Percentiles rank a stretch among this genome's conserved stretches.
Conservation (phyloP, 2,329 filamentous ascomycete species). For the Penicillium sumatraense region DNA sequence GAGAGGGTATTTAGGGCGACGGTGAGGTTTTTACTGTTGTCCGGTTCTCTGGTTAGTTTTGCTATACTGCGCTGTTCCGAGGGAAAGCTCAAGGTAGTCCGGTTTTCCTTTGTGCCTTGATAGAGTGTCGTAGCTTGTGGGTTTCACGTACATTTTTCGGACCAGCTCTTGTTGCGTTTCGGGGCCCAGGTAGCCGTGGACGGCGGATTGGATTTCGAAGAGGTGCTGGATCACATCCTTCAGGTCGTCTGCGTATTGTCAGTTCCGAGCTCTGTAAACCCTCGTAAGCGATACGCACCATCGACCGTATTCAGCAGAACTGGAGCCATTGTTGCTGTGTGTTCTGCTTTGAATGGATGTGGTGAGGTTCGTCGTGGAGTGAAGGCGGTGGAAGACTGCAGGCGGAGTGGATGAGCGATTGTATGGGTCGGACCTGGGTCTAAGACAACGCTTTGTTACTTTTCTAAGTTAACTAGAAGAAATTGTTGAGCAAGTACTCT, state of each 20-base stretch:
- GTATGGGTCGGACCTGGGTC: too few species aligned
- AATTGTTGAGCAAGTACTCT: too few species aligned
- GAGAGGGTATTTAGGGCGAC: slow-evolving; percentile 59
- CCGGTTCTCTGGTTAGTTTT: slow-evolving; percentile 6
- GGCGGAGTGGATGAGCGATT: not conserved
- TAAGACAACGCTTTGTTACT: too few species aligned
- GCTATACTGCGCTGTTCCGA: not conserved
- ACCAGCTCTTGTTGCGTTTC: slow-evolving; percentile 62
- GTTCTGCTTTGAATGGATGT: not conserved
- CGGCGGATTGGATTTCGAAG: slow-evolving; percentile 63
- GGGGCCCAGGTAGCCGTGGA: slow-evolving; percentile 62
- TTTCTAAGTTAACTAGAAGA: too few species aligned
- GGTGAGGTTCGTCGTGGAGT: slow-evolving; percentile 13
- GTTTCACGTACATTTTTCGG: slow-evolving; percentile 55
- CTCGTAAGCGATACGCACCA: slow-evolving; percentile 11
- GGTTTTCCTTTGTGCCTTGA: not conserved
- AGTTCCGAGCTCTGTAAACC: not conserved
- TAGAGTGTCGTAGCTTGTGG: too few species aligned
- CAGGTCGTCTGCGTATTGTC: slow-evolving; percentile 51
- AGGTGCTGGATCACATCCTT: slow-evolving; percentile 66
- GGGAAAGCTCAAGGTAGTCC: too few species aligned
- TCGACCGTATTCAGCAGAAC: slow-evolving; percentile 28
- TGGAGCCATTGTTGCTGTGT: slow-evolving; percentile 21
- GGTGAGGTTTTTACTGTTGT: slow-evolving; percentile 54
- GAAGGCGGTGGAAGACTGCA: slow-evolving; percentile 20